Evolutionary conservation across 257 asterid species (phyloP).

Genomic region (Penstemon davidsonii): DNA sequence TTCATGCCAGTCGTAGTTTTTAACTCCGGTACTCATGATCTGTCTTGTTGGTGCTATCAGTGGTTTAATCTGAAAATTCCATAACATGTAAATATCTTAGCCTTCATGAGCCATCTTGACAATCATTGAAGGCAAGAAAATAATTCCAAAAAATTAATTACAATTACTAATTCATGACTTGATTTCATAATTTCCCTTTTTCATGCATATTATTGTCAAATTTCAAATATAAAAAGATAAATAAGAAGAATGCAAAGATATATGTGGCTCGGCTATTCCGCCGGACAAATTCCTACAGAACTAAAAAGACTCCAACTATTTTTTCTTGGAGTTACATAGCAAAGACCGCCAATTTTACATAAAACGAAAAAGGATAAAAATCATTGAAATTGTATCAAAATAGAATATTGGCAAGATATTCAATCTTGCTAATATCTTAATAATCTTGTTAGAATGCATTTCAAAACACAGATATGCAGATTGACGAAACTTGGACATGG

Average conservation of each 20-base stretch:
- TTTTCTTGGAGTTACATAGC: too few species aligned
- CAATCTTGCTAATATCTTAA: too few species aligned
- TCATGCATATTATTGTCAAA: neutral
- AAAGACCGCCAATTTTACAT: neutral
- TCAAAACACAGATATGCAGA: too few species aligned
- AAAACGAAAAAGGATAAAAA: neutral
- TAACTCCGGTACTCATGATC: conserved; percentile 82
- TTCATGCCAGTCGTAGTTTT: conserved; percentile 91
- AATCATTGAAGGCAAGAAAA: neutral
- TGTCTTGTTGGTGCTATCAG: conserved; percentile 86
- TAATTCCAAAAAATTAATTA: conserved; percentile 10
- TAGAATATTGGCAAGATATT: too few species aligned
- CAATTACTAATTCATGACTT: neutral
- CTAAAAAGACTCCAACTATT: too few species aligned
- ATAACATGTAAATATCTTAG: conserved; percentile 5
- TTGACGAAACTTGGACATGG: too few species aligned
- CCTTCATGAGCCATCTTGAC: conserved; percentile 23
- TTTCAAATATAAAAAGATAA: too few species aligned
- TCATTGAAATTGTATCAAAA: too few species aligned
- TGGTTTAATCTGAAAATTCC: conserved; percentile 77
- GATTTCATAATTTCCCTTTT: neutral
- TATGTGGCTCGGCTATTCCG: too few species aligned
- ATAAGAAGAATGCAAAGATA: too few species aligned
- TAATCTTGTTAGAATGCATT: too few species aligned
- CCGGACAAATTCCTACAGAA: too few species aligned